Conservation (phyloP, 2,329 filamentous ascomycete genomes). For the Aspergillus sp. region DNA sequence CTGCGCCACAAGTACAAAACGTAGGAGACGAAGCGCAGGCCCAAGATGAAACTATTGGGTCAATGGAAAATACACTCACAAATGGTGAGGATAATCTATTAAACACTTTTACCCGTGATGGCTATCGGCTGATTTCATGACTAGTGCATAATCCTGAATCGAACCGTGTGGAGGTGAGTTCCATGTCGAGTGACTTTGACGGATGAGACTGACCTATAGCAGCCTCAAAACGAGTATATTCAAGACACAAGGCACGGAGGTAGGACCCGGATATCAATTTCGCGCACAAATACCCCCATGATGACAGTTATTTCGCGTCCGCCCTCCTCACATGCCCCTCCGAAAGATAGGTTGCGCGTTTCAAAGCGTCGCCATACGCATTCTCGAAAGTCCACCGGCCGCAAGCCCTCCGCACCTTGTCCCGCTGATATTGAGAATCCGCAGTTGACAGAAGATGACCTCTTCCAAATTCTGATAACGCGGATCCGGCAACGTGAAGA, state of each 20-base stretch:
- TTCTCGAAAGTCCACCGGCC: not conserved
- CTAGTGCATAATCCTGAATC: too few species aligned
- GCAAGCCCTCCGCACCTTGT: not conserved
- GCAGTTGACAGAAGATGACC: conserved; percentile 26
- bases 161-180: too few species aligned
- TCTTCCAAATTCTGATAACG: conserved; percentile 30
- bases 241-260: not conserved
- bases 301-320: not conserved
- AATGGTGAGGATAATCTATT: not conserved
- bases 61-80: not conserved
- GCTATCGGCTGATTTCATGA: too few species aligned
- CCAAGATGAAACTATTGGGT: not conserved
- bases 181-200: too few species aligned
- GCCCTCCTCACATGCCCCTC: not conserved
- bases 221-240: not conserved
- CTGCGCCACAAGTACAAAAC: not conserved
- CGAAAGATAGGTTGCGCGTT: not conserved
- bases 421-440: not conserved
- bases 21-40: not conserved
- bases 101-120: too few species aligned
- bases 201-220: not conserved
- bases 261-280: not conserved
- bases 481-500: conserved; percentile 31
- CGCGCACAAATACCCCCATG: not conserved
- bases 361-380: conserved; percentile 11